These are phyloP conservation scores for Didymella exigua DNA, from an alignment of 2,329 filamentous ascomycete genomes.

Conservation along the genomic window DNA sequence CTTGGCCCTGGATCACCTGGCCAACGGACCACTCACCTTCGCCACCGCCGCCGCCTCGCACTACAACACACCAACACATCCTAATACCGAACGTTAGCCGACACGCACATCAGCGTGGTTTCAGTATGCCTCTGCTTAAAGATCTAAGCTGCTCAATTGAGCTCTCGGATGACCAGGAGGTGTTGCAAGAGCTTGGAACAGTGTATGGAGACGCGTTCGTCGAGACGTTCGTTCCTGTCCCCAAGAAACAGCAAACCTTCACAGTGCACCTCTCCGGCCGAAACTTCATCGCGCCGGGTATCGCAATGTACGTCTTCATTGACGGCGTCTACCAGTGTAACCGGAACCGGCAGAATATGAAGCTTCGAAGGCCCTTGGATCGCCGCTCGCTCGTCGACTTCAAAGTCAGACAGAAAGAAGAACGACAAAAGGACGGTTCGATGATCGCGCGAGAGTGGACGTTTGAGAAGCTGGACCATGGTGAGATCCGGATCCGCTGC, in stretches of 20 bases:
- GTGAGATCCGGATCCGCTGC: slow-evolving; percentile 37
- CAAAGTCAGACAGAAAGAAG: slow-evolving; percentile 60
- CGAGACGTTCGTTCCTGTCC: slow-evolving; percentile 59
- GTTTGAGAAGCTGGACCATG: slow-evolving; percentile 57
- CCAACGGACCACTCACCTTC: neutral
- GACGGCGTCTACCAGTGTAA: slow-evolving; percentile 65
- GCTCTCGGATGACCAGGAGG: slow-evolving; percentile 49
- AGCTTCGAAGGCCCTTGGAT: slow-evolving; percentile 36
- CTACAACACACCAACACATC: neutral
- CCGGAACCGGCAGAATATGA: slow-evolving; percentile 55
- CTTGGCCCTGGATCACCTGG: neutral
- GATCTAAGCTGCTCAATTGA: slow-evolving; percentile 60
- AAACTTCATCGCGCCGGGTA: slow-evolving; percentile 59
- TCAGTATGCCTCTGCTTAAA: slow-evolving; percentile 60
- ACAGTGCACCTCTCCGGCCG: slow-evolving; percentile 56
- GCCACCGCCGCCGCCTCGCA: neutral
- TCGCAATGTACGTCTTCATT: slow-evolving; percentile 62
- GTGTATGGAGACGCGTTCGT: slow-evolving; percentile 59
- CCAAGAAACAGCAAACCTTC: slow-evolving; percentile 53
- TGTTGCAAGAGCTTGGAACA: slow-evolving; percentile 57
- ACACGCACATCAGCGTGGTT: neutral
- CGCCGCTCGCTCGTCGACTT: slow-evolving; percentile 54
- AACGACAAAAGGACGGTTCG: slow-evolving; percentile 51
- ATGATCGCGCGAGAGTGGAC: slow-evolving; percentile 61
- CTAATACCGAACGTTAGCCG: neutral